These are phyloP conservation scores for Globisporangium takayamanum DNA, from an alignment of 352 stramenopile species.

Conservation along the genomic window DNA sequence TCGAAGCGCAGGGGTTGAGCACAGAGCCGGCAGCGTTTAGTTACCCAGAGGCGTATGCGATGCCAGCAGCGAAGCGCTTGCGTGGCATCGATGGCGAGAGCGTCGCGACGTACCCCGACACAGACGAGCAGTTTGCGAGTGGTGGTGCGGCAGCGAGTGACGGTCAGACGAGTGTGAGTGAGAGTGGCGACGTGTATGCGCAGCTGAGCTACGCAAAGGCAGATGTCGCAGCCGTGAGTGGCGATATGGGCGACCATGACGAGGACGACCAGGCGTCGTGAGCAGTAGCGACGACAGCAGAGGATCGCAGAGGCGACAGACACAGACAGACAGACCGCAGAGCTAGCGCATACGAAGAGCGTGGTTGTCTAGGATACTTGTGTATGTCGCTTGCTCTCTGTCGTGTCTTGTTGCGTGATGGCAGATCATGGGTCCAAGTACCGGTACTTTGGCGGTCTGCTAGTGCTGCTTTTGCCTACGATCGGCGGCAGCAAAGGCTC, in stretches of 20 bases:
- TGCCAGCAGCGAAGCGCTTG: slow-evolving; percentile 55
- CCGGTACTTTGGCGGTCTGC: slow-evolving; percentile 25
- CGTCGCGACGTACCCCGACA: slow-evolving; percentile 68
- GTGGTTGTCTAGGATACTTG: background rate
- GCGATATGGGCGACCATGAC: slow-evolving; percentile 13
- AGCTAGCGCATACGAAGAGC: background rate
- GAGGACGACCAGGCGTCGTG: slow-evolving; percentile 14
- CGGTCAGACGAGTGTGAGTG: background rate
- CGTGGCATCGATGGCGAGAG: slow-evolving; percentile 49
- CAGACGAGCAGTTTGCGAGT: slow-evolving; percentile 44
- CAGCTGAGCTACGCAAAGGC: slow-evolving; percentile 62
- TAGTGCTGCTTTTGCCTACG: slow-evolving; percentile 2
- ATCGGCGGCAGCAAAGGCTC: slow-evolving; percentile 13
- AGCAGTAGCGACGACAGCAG: background rate
- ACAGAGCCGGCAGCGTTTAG: slow-evolving; percentile 66
- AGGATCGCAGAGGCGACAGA: background rate
- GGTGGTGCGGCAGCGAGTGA: background rate
- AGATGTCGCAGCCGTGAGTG: slow-evolving; percentile 2
- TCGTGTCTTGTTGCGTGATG: background rate
- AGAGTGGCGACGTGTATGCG: slow-evolving; percentile 22
- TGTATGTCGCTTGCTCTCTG: slow-evolving; percentile 1
- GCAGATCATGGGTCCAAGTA: slow-evolving; percentile 26
- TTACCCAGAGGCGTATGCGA: slow-evolving; percentile 73
- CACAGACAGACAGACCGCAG: too few species aligned
- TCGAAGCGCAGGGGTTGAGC: slow-evolving; percentile 57